These are phyloP conservation scores for Gloeostereum incarnatum DNA, from an alignment of 768 basidiomycete genomes.

Conservation along the genomic window DNA sequence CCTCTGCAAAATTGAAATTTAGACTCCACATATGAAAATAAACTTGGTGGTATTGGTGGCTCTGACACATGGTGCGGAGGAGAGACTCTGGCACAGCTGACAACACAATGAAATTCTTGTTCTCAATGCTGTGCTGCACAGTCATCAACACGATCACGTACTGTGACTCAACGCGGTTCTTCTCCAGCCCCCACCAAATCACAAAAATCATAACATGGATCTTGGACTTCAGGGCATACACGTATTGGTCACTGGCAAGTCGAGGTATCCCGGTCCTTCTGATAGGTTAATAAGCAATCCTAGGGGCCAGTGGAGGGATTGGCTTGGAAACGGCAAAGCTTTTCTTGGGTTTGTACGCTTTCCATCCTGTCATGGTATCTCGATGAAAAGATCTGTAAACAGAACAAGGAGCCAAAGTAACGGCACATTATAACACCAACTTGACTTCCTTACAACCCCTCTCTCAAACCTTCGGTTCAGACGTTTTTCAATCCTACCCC, in stretches of 20 bases:
- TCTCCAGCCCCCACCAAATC: too few relatives aligned
- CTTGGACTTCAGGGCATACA: slow-evolving; percentile 51
- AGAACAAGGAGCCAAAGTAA: slow-evolving; percentile 67
- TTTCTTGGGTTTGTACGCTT: slow-evolving; percentile 41
- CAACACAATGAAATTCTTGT: too few relatives aligned
- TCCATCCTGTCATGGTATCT: neutral
- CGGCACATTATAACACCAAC: slow-evolving; percentile 62
- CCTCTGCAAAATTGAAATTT: too few relatives aligned
- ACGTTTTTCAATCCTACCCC: slow-evolving; percentile 46
- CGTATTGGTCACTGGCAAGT: slow-evolving; percentile 57
- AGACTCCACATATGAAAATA: too few relatives aligned
- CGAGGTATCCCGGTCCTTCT: neutral
- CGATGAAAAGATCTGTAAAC: slow-evolving; percentile 3
- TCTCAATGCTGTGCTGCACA: too few relatives aligned
- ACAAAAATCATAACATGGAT: slow-evolving; percentile 26
- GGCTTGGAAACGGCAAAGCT: slow-evolving; percentile 51
- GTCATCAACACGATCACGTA: too few relatives aligned
- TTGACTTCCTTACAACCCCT: slow-evolving; percentile 30
- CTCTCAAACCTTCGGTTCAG: slow-evolving; percentile 21
- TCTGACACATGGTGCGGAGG: too few relatives aligned
- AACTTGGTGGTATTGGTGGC: too few relatives aligned
- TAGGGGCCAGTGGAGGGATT: slow-evolving; percentile 72
- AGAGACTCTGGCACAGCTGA: too few relatives aligned
- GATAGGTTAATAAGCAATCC: slow-evolving; percentile 1
- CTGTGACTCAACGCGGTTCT: too few relatives aligned